Evolutionary conservation across 768 basidiomycete genomes (phyloP), one percentile per base, ranked within the genome.

Genomic region (Mycena alexandri): DNA sequence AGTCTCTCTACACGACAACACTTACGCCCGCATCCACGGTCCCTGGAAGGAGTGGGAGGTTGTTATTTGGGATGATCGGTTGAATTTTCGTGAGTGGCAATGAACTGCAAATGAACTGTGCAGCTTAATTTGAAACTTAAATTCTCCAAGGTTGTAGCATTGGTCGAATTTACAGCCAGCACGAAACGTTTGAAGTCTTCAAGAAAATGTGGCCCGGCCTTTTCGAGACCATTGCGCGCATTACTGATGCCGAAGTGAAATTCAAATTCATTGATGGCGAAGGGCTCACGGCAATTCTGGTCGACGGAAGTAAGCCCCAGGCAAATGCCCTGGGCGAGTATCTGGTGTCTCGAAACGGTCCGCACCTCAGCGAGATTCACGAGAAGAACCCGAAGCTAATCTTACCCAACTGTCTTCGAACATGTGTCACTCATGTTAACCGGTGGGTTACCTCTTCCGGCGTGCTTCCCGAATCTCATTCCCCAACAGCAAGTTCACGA

Each of bases 31-130:
- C 0, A 34, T 65, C 8, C 63, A 70, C 29, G 67, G 69, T 13
- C n/a, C n/a, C 16, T 74, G 73, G 71, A 74, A 74, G 51, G 73
- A 74, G 56, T 74, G 71, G 73, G 73, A 74, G 24, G 63, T 74
- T 9, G 73, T 72, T 1, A 60, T 74, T 33, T 74, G 71, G 71
- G 61, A 72, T 38, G 17, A 56, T 19, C 43, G 53, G 17, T 24
- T 69, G 12, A 61, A 74, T 59, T 57, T 50, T 9, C 63, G 72
- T 74, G 57, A 34, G 54, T n/a, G 7, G 19, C 1, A 36, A n/a
- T 12, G 12, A 36, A 12, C 34, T n/a, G n/a, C n/a, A n/a, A n/a
- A n/a, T n/a, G n/a, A n/a, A n/a, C n/a, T n/a, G n/a, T n/a, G n/a
- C n/a, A 36, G 12, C 12, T 36, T 36, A 36, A 36, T 36, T 36